Percentiles rank a stretch among this genome's conserved stretches.
phyloP scores from a whole-genome alignment of 345 rosid genomes.

The Carallia brachiata region DNA sequence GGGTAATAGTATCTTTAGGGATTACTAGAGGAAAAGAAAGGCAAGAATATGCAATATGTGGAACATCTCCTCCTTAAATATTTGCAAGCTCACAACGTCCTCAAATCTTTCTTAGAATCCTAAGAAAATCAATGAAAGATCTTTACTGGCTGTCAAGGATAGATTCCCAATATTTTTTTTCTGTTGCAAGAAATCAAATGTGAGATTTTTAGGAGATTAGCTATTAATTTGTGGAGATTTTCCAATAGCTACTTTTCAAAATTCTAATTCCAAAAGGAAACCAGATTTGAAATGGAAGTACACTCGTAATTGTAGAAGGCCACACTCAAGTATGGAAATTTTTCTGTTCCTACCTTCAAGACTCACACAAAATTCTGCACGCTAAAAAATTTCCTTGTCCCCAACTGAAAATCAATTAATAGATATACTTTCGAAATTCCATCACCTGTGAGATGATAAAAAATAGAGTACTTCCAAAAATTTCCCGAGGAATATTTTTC shows the following conservation, averaged over 20 bases:
- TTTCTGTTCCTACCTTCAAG: too few relatives aligned
- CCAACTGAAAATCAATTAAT: too few relatives aligned
- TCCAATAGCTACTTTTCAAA: slow-evolving; percentile 37
- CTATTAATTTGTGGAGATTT: slow-evolving; percentile 2
- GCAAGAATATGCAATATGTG: slow-evolving; percentile 63
- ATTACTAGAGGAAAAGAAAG: slow-evolving; percentile 49
- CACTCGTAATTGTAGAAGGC: not conserved
- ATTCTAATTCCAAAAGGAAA: slow-evolving; percentile 18
- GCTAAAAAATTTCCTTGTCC: too few relatives aligned
- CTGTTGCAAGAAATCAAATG: slow-evolving; percentile 3
- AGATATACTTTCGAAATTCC: too few relatives aligned
- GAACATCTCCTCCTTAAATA: slow-evolving; percentile 68
- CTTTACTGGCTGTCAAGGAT: not conserved
- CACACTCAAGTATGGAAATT: too few relatives aligned
- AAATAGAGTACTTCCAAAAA: too few relatives aligned
- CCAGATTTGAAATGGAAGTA: not conserved
- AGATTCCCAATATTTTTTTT: slow-evolving; percentile 6
- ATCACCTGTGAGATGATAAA: too few relatives aligned
- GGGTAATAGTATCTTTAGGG: slow-evolving; percentile 37
- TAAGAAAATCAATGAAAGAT: not conserved
- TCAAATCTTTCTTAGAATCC: slow-evolving; percentile 16
- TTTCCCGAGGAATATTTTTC: not conserved
- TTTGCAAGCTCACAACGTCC: slow-evolving; percentile 65
- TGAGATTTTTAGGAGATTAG: slow-evolving; percentile 4
- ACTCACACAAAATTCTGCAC: too few relatives aligned